Base-by-base conservation (phyloP, 2,329 filamentous ascomycete genomes). In the Clonostachys solani region DNA sequence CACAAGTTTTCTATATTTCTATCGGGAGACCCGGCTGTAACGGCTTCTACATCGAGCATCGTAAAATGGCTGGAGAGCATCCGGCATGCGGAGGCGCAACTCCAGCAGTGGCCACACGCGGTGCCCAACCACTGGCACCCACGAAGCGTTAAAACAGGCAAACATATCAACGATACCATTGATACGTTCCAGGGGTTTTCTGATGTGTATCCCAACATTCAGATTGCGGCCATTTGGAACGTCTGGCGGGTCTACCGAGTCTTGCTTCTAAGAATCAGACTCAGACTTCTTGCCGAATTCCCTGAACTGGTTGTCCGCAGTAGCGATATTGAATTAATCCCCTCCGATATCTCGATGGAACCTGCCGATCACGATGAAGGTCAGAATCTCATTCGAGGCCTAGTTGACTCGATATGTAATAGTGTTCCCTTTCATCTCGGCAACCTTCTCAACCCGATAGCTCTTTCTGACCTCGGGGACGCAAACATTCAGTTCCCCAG, bases 221-320 rank as follows among this genome's bases (percentile, higher is more conserved):
- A 54, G 46, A 54, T 54, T 43, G 52, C 52, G 36, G 52, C 46
- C 34, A 50, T 52, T 42, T 54, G 52, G 52, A 54, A 54, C 45
- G 46, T 50, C 41, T 54, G 52, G 51, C 49, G 51, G 23, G 38
- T 48, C 35, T 53, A 42, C 45, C 51, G 45, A 41, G 45, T 53
- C 41, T 45, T 51, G 47, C 44, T 51, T 41, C 19, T 53, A 45
- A 47, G 43, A 40, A 46, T 53, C 46, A 18, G 43, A 40, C 44
- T 51, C 13, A 45, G 49, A 29, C 45, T 53, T 45, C 35, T 47
- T 41, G 47, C 44, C 33, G 40, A 33, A 33, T 40, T 40, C 36
- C 49, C 49, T 40, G 42, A 47, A 45, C 23, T 35, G 36, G 10
- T 18, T 16, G 45, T 18, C 13, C 36, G 7, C 15, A 38, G 42